phyloP scores from a whole-genome alignment of 805 yeast genomes.

The Metschnikowia colocasiae region DNA sequence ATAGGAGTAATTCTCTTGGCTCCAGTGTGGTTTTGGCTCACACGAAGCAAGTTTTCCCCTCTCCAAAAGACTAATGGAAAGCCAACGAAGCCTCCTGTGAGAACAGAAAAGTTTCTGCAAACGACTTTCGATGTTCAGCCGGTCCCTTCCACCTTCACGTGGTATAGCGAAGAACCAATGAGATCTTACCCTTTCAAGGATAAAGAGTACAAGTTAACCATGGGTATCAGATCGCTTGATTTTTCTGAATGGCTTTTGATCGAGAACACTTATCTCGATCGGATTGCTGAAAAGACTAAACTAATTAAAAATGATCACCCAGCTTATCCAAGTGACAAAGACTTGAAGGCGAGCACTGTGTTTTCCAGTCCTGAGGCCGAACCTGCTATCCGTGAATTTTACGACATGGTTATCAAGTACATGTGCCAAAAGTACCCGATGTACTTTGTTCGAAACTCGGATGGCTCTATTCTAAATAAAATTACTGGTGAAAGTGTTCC shows the following conservation, averaged over 20 bases:
- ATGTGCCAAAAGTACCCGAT: constrained; percentile 39
- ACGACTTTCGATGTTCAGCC: constrained; percentile 8
- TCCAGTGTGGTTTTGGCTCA: constrained; percentile 1
- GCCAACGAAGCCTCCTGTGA: not conserved
- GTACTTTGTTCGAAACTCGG: constrained; percentile 24
- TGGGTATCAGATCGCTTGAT: constrained; percentile 23
- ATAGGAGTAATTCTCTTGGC: constrained; percentile 1
- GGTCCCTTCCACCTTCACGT: constrained; percentile 12
- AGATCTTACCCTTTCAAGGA: constrained; percentile 51
- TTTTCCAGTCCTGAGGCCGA: constrained; percentile 31
- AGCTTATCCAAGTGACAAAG: constrained; percentile 26
- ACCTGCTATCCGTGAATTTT: constrained; percentile 36
- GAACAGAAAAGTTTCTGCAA: not conserved
- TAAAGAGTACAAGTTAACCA: constrained; percentile 42
- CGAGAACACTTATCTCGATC: constrained; percentile 32
- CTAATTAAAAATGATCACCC: constrained; percentile 33
- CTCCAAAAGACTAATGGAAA: not conserved
- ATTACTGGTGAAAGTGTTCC: constrained; percentile 29
- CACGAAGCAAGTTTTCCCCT: not conserved
- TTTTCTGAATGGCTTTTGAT: constrained; percentile 41
- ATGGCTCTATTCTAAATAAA: constrained; percentile 21
- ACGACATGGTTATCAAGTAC: constrained; percentile 28
- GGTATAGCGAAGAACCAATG: constrained; percentile 16
- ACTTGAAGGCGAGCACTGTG: constrained; percentile 28
- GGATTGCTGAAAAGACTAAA: constrained; percentile 25